These are phyloP conservation scores for Massarina eburnea DNA, from an alignment of 2,329 filamentous ascomycete genomes.

Conservation along the genomic window DNA sequence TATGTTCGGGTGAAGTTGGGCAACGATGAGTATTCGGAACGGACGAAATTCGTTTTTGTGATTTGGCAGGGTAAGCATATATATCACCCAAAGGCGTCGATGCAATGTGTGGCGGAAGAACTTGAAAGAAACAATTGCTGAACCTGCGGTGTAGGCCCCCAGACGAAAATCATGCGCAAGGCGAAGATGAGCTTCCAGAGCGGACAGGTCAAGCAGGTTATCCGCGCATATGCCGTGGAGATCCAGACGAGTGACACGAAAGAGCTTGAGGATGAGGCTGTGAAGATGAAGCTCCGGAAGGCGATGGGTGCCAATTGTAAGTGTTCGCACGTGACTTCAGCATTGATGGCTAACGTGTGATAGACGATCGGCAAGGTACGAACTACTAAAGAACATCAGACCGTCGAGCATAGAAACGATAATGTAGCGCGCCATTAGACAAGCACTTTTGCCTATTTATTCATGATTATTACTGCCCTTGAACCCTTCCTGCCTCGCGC, in stretches of 20 bases:
- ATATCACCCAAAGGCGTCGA: neutral
- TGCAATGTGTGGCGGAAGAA: neutral
- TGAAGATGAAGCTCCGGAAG: conserved; percentile 63
- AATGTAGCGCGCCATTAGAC: too few species aligned
- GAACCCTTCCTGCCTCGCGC: too few species aligned
- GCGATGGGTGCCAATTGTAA: conserved; percentile 73
- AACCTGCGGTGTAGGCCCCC: conserved; percentile 23
- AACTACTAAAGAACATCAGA: conserved; percentile 2
- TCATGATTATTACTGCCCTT: too few species aligned
- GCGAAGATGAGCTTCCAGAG: conserved; percentile 69
- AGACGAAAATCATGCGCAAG: conserved; percentile 69
- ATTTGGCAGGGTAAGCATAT: too few species aligned
- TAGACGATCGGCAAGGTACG: conserved; percentile 6
- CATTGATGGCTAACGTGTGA: neutral
- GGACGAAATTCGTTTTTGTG: conserved; percentile 68
- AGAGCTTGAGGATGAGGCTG: conserved; percentile 63
- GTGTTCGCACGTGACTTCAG: conserved; percentile 6
- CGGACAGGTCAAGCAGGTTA: conserved; percentile 64
- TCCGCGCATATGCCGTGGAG: conserved; percentile 66
- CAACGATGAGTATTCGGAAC: conserved; percentile 69
- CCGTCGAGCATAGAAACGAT: too few species aligned
- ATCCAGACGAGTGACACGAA: conserved; percentile 62
- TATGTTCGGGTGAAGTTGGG: conserved; percentile 63
- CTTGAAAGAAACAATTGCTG: neutral
- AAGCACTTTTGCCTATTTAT: too few species aligned